phyloP scores from a whole-genome alignment of 1,284 basidiomycete genomes.

The Ustilago lituana region DNA sequence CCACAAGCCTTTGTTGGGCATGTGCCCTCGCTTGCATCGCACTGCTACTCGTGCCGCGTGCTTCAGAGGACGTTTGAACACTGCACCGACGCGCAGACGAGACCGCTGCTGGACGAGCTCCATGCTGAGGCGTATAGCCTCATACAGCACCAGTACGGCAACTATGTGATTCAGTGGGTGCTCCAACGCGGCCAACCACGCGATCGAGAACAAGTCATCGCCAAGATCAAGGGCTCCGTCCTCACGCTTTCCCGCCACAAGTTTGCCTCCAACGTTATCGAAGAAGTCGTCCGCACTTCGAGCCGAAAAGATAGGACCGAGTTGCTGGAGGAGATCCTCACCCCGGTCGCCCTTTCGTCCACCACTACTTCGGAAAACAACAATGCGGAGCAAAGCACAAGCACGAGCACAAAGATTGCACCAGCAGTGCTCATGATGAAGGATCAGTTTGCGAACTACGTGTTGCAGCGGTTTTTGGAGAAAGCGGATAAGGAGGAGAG shows the following conservation, averaged over 20 bases:
- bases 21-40: slow-evolving; percentile 84
- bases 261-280: slow-evolving; percentile 96
- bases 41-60: slow-evolving; percentile 94
- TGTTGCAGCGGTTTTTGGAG: slow-evolving; percentile 66
- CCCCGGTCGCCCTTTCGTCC: slow-evolving; percentile 19
- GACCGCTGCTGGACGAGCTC: slow-evolving; percentile 84
- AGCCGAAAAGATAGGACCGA: slow-evolving; percentile 74
- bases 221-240: slow-evolving; percentile 80
- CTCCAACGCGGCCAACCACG: slow-evolving; percentile 79
- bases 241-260: slow-evolving; percentile 78
- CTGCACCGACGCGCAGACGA: slow-evolving; percentile 71
- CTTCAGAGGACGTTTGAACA: slow-evolving; percentile 92
- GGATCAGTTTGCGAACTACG: slow-evolving; percentile 80
- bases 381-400: no score
- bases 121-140: slow-evolving; percentile 73
- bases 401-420: slow-evolving; percentile 19
- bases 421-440: slow-evolving; percentile 77
- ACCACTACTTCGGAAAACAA: not conserved
- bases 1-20: slow-evolving; percentile 78
- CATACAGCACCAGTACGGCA: slow-evolving; percentile 71
- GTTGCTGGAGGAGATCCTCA: slow-evolving; percentile 84
- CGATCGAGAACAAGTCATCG: slow-evolving; percentile 78
- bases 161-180: slow-evolving; percentile 95
- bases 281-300: slow-evolving; percentile 83
- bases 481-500: slow-evolving; percentile 45